Conservation (phyloP, 371 early-diverging fungal genomes). For the Furculomyces boomerangus region DNA sequence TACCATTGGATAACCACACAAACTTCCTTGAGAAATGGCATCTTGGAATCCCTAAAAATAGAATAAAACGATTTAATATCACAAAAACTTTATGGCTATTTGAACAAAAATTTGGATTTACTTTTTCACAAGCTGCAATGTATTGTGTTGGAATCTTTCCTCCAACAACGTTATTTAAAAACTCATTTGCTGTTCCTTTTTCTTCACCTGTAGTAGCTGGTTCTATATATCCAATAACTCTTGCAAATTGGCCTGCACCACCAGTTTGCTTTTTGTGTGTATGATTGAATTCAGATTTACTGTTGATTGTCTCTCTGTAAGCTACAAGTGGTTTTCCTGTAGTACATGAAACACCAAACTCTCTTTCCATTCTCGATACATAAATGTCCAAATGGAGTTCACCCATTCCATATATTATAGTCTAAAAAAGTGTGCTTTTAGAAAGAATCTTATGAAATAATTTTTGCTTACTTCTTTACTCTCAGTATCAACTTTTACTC, state of each 20-base stretch:
- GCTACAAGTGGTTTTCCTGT: conserved; percentile 95
- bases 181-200: conserved; percentile 32
- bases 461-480: conserved; percentile 41
- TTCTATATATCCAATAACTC: conserved; percentile 82
- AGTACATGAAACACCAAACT: conserved; percentile 80
- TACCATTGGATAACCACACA: conserved; percentile 84
- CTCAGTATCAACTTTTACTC: conserved; percentile 81
- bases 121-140: conserved; percentile 88
- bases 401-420: conserved; percentile 86
- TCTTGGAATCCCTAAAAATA: conserved; percentile 62
- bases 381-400: conserved; percentile 85
- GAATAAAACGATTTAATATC: neutral
- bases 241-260: conserved; percentile 92
- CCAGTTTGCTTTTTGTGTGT: conserved; percentile 98
- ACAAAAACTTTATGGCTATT: neutral
- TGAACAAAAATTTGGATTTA: neutral
- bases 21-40: conserved; percentile 74
- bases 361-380: conserved; percentile 94
- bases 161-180: conserved; percentile 63
- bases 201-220: conserved; percentile 42
- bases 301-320: conserved; percentile 83
- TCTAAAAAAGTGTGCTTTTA: conserved; percentile 15
- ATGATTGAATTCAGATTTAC: conserved; percentile 70
- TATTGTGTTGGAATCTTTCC: conserved; percentile 87
- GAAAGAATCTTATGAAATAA: neutral